These are phyloP conservation scores for Pestalotiopsis sp. DNA, from an alignment of 2,329 filamentous ascomycete species.

Conservation along the genomic window DNA sequence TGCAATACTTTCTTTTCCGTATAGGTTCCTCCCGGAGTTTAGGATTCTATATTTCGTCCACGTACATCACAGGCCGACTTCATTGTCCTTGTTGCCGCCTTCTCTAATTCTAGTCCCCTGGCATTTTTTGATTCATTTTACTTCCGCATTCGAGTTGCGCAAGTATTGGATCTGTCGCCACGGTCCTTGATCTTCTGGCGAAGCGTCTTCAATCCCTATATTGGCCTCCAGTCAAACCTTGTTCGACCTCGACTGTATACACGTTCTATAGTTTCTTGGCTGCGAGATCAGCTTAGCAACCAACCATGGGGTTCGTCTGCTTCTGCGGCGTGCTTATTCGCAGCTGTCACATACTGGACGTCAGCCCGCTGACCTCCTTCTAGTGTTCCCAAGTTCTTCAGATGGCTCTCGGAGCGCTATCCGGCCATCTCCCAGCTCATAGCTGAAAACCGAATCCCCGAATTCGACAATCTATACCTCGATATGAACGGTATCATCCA, in stretches of 20 bases:
- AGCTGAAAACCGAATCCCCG: constrained; percentile 96
- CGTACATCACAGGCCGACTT: neutral
- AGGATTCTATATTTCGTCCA: constrained; percentile 7
- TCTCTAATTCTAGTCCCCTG: constrained; percentile 2
- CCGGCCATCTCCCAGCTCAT: constrained; percentile 98
- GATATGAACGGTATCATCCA: constrained; percentile 99
- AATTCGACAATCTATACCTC: constrained; percentile 96
- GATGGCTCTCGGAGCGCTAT: constrained; percentile 99
- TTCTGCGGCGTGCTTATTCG: neutral
- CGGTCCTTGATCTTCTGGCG: constrained; percentile 2
- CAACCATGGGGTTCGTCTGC: constrained; percentile 15
- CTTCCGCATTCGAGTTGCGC: constrained; percentile 12
- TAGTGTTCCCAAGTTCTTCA: constrained; percentile 85
- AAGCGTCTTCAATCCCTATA: neutral
- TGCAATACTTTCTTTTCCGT: constrained; percentile 10
- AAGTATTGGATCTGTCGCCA: constrained; percentile 1
- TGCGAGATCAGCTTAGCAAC: neutral
- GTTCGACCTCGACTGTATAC: neutral
- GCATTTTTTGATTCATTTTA: neutral
- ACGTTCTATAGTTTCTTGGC: neutral
- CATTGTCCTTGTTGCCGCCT: constrained; percentile 2
- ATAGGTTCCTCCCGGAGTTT: constrained; percentile 7
- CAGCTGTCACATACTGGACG: constrained; percentile 6
- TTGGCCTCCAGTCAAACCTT: neutral
- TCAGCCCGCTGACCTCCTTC: constrained; percentile 17